These are phyloP conservation scores for Flagelloscypha sp. DNA, from an alignment of 768 basidiomycete genomes.

Conservation along the genomic window DNA sequence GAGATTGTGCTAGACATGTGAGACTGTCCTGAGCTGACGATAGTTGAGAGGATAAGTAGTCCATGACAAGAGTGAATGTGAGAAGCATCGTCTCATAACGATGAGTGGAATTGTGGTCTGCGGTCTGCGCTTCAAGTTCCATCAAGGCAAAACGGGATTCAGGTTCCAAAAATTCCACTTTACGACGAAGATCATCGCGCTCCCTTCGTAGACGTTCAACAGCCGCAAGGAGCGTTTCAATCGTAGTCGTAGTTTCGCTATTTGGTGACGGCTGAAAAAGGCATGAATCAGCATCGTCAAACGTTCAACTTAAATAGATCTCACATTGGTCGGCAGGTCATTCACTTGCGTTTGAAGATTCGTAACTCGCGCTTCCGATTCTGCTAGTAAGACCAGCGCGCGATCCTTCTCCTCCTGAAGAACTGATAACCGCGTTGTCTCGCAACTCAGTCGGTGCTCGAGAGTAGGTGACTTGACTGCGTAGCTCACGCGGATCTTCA, in stretches of 20 bases:
- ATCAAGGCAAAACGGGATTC: conserved; percentile 62
- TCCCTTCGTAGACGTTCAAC: conserved; percentile 62
- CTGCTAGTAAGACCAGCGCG: too few species aligned
- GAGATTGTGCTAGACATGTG: conserved; percentile 13
- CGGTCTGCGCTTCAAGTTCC: conserved; percentile 45
- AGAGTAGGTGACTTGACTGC: conserved; percentile 28
- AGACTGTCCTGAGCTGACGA: conserved; percentile 4
- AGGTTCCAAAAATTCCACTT: conserved; percentile 58
- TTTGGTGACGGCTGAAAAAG: conserved; percentile 17
- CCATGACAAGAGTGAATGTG: conserved; percentile 32
- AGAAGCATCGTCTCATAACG: conserved; percentile 13
- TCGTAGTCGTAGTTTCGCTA: conserved; percentile 27
- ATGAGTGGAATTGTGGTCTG: conserved; percentile 12
- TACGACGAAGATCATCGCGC: conserved; percentile 51
- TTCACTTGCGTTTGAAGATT: too few species aligned
- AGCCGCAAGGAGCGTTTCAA: conserved; percentile 52
- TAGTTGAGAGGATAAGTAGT: conserved; percentile 20
- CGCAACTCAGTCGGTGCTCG: conserved; percentile 10
- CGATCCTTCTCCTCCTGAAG: too few species aligned
- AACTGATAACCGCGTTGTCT: too few species aligned
- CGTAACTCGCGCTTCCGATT: too few species aligned
- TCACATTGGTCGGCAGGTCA: too few species aligned
- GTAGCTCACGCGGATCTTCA: conserved; percentile 31
- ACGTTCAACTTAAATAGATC: too few species aligned
- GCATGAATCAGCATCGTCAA: too few species aligned